Percentiles rank a stretch among this genome's conserved stretches.
These are phyloP conservation scores for Phoma sp. DNA, from an alignment of 2,329 filamentous ascomycete genomes.

Conservation along the genomic window DNA sequence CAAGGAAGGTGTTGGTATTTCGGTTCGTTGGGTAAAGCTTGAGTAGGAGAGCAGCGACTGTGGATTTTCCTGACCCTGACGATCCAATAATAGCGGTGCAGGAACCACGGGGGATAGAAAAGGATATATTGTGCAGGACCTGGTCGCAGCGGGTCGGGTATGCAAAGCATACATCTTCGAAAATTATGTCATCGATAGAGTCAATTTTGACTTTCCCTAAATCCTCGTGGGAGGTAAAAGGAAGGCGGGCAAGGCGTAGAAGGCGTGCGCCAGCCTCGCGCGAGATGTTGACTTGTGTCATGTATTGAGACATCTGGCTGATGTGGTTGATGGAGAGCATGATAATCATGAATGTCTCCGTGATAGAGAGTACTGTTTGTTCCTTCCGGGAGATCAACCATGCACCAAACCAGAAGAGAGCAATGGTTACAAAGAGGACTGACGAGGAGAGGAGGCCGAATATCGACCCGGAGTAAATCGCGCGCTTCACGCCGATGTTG, in stretches of 20 bases:
- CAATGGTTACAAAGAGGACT: constrained; percentile 73
- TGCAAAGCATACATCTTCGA: constrained; percentile 70
- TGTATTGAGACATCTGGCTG: constrained; percentile 70
- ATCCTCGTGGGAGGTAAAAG: constrained; percentile 65
- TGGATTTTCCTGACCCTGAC: constrained; percentile 92
- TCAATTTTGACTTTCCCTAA: constrained; percentile 55
- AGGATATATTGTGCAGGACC: constrained; percentile 69
- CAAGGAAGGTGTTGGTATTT: neutral
- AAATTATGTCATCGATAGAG: constrained; percentile 60
- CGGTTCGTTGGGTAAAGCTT: constrained; percentile 66
- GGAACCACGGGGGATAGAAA: constrained; percentile 67
- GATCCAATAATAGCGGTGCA: constrained; percentile 80
- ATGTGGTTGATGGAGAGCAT: constrained; percentile 82
- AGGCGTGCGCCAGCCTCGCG: constrained; percentile 75
- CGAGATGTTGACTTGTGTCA: constrained; percentile 81
- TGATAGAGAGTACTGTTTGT: constrained; percentile 62
- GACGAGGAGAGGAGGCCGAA: constrained; percentile 80
- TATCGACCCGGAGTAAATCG: constrained; percentile 70
- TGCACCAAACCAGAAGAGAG: constrained; percentile 85
- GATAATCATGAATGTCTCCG: constrained; percentile 80
- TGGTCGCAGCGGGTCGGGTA: constrained; percentile 67
- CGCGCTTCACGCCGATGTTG: constrained; percentile 68
- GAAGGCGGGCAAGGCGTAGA: constrained; percentile 71
- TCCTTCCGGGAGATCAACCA: constrained; percentile 63
- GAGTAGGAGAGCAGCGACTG: constrained; percentile 75